Conservation (phyloP, 139 green algal genomes). For the Parachlorella kessleri region DNA sequence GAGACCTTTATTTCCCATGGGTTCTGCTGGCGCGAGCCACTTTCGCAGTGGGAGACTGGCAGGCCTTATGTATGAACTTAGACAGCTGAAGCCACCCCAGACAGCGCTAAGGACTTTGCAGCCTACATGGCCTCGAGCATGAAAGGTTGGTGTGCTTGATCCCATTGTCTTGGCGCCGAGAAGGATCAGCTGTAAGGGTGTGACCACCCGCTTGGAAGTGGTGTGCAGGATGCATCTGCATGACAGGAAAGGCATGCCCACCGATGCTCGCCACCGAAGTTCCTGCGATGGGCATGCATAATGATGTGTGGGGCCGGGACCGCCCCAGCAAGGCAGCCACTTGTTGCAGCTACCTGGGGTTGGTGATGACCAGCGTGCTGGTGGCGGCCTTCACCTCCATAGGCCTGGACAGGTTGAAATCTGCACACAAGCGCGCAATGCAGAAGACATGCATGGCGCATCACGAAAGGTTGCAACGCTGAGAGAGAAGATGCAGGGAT, state of each 20-base stretch:
- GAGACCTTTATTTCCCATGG: no score
- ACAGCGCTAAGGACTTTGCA: neutral
- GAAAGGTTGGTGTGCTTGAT: neutral
- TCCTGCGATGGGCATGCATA: neutral
- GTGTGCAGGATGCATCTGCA: neutral
- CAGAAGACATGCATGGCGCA: no score
- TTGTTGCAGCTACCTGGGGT: slow-evolving; percentile 19
- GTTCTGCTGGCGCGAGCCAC: neutral
- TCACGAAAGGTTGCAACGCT: no score
- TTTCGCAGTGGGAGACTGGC: neutral
- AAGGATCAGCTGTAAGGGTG: neutral
- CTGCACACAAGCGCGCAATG: neutral
- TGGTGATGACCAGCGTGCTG: slow-evolving; percentile 41
- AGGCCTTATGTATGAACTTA: neutral
- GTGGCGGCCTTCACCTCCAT: slow-evolving; percentile 10
- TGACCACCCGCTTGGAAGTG: no score
- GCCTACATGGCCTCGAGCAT: neutral
- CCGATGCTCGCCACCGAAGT: neutral
- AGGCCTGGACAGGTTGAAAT: slow-evolving; percentile 45
- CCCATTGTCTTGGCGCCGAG: neutral
- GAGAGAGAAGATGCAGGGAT: no score
- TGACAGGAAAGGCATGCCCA: neutral
- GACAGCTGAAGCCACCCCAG: neutral
- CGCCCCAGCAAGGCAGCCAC: neutral
- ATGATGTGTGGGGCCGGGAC: neutral